Base-by-base conservation (phyloP, 2,329 filamentous ascomycete species). In the Furcasterigmium sp. region DNA sequence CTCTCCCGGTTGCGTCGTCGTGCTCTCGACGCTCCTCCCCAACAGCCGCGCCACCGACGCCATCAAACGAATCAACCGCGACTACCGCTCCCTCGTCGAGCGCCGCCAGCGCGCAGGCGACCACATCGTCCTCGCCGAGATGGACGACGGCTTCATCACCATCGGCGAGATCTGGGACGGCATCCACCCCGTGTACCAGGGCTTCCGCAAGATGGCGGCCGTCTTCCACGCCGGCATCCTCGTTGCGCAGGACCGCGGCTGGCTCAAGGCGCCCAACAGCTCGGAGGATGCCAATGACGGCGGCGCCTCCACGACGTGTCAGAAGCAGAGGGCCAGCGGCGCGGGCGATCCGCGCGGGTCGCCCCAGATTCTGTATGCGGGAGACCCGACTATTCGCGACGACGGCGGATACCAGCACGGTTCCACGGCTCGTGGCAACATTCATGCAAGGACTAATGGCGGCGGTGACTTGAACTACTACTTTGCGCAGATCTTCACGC, bases 11-110 rank as follows among this genome's bases (percentile, higher is more conserved):
- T 53, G 57, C 1, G 61, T 58, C 21, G 48, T 70, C 38, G 49
- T 70, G 42, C 51, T 68, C 26, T 67, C 62, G 34, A 68, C 64
- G 13, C 49, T 69, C 23, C 42, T 67, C 19, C 47, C 57, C 42
- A 62, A 57, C 37, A 56, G 61, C 18, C 34, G 52, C 15, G 58
- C 57, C 35, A 49, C 50, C 21, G 44, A 46, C 11, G 48, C 52
- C 11, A 60, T 63, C 15, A 17, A 47, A 21, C 28, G 25, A 3
- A 58, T 66, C 29, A 70, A 68, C 42, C 28, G 44, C 10, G 55
- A 65, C 45, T 56, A 60, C 40, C 49, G 51, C 8, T 39, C 35
- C 3, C 42, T 69, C 3, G 23, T 29, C 18, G 18, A 45, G 6
- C 8, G 17, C 2, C 13, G n/a, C n/a, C n/a, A n/a, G n/a, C n/a